A percentile compares a stretch with the other conserved stretches of the same genome.
Evolutionary conservation across 805 yeast species (phyloP).

Genomic region (Jamesozyma jinghongensis): DNA sequence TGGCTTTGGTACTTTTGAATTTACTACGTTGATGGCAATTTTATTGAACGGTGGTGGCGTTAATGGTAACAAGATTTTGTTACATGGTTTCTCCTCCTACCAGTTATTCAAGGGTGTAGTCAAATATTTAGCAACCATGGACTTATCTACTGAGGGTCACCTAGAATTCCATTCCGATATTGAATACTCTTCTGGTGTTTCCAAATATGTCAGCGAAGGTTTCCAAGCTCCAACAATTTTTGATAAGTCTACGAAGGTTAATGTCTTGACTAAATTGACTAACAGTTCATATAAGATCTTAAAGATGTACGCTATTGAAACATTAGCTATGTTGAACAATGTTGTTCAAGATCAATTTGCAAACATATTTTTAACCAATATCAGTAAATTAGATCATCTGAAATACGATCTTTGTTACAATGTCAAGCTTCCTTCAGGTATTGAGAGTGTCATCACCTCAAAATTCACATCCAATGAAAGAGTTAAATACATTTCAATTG

Average conservation of each 20-base stretch:
- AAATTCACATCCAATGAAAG: constrained; percentile 63
- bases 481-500: constrained; percentile 60
- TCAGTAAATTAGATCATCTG: constrained; percentile 40
- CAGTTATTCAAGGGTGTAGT: constrained; percentile 88
- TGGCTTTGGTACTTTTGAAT: constrained; percentile 92
- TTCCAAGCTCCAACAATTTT: constrained; percentile 67
- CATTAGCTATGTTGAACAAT: constrained; percentile 63
- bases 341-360: constrained; percentile 78
- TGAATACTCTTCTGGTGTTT: constrained; percentile 21
- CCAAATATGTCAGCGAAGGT: constrained; percentile 42
- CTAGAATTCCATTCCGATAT: constrained; percentile 50
- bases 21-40: constrained; percentile 71
- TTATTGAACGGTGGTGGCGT: constrained; percentile 75
- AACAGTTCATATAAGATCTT: constrained; percentile 53
- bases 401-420: constrained; percentile 53
- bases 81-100: constrained; percentile 85
- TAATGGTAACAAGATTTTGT: constrained; percentile 62
- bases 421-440: constrained; percentile 38
- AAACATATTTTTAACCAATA: constrained; percentile 58
- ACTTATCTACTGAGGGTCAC: constrained; percentile 53
- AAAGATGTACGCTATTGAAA: constrained; percentile 56
- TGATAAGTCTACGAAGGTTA: constrained; percentile 68
- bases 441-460: constrained; percentile 27
- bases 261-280: constrained; percentile 75
- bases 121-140: constrained; percentile 72